Base-by-base conservation (phyloP, 768 basidiomycete genomes). In the Mycena latifolia region DNA sequence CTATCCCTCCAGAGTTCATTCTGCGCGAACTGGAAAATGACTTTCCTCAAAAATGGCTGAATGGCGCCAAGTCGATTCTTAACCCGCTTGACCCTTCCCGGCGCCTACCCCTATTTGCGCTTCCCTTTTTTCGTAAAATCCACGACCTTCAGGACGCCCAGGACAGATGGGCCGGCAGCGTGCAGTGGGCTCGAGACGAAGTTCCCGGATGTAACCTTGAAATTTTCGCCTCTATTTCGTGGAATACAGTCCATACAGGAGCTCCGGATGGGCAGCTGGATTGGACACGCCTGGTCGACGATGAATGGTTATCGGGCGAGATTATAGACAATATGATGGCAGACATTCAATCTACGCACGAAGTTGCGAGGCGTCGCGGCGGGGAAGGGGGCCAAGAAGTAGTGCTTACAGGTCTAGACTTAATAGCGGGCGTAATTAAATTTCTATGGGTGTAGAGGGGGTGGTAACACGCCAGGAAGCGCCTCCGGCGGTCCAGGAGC, bases 231-330 rank as follows among this genome's bases (percentile, higher is more conserved):
- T n/a, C n/a, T 39, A 53, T 63, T 22, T 14, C 41, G 4, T 62
- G 61, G 61, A 47, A 62, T 28, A 5, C 61, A 4, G 24, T 25
- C 0, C 53, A 55, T 37, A 1, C 18, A 25, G 45, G 45, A 3
- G 53, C 61, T 3, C 35, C 24, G 1, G 52, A 46, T 28, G 61
- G 61, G 12, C 53, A 63, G 27, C 10, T 63, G 22, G 61, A 63
- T 28, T 63, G 61, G 61, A 63, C 61, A 17, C 41, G 61, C 7
- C 61, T 63, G 9, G 8, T 63, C 11, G 53, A 47, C 45, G 61
- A 63, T 29, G 61, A 63, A 63, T 63, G 61, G 61, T 15, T 63
- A n/a, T 63, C 53, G 2, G 61, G 35, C 39, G 33, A n/a, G 1
- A 63, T 35, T 20, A 63, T 63, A 1, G 61, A 63, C 25, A 25